These are phyloP conservation scores for Verticillium zaregamsianum DNA, from an alignment of 2,329 filamentous ascomycete species.

Conservation along the genomic window DNA sequence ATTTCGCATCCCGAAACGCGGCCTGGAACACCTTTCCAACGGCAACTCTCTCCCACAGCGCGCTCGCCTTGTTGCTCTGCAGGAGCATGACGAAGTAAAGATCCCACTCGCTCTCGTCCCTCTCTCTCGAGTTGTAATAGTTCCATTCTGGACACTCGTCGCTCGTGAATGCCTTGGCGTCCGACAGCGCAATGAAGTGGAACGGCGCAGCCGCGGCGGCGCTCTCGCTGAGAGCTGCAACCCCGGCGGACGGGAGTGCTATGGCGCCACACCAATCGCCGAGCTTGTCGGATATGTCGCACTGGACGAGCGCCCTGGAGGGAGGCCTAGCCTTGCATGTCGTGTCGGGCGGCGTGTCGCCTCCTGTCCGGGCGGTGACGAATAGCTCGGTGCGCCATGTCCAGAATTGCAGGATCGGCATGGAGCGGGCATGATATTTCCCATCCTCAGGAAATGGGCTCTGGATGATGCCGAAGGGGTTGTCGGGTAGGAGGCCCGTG, in stretches of 20 bases:
- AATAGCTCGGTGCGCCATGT: constrained; percentile 21
- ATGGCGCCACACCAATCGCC: constrained; percentile 28
- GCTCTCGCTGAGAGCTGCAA: constrained; percentile 1
- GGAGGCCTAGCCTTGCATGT: neutral
- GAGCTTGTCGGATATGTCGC: constrained; percentile 20
- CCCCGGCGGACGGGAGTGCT: constrained; percentile 17
- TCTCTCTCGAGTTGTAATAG: constrained; percentile 27
- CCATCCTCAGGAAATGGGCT: too few relatives aligned
- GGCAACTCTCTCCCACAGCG: constrained; percentile 72
- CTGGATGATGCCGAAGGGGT: too few relatives aligned
- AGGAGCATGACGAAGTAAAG: constrained; percentile 28
- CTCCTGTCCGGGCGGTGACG: constrained; percentile 3
- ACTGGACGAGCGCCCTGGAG: constrained; percentile 11
- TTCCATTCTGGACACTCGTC: constrained; percentile 26
- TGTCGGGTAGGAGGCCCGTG: too few relatives aligned
- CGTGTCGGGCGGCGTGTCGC: neutral
- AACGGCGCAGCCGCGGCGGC: constrained; percentile 4
- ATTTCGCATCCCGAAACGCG: too few relatives aligned
- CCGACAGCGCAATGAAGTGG: constrained; percentile 27
- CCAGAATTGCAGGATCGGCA: constrained; percentile 25
- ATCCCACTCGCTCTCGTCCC: constrained; percentile 25
- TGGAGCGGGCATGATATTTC: too few relatives aligned
- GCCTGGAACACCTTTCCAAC: constrained; percentile 66
- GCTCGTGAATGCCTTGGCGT: constrained; percentile 25
- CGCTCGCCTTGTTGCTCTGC: constrained; percentile 34